These are phyloP conservation scores for Eimeria sp. DNA, from an alignment of 169 alveolate species.

Conservation along the genomic window DNA sequence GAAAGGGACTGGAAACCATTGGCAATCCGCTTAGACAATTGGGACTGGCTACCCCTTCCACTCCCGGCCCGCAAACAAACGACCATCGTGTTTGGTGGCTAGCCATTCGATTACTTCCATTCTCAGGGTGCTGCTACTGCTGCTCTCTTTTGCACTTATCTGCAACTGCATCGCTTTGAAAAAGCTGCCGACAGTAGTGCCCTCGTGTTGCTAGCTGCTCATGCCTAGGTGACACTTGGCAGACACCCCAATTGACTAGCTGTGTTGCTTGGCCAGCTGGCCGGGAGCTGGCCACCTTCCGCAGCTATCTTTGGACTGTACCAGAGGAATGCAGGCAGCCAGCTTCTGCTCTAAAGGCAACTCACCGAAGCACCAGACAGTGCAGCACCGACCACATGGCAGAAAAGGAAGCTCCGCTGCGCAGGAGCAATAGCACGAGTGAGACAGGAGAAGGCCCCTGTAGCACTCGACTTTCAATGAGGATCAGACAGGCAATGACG, in stretches of 20 bases:
- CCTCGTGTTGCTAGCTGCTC: neutral
- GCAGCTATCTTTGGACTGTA: neutral
- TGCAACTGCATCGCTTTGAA: constrained; percentile 39
- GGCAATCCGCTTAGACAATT: neutral
- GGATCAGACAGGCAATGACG: neutral
- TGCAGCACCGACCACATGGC: constrained; percentile 30
- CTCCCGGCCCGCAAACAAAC: too few relatives aligned
- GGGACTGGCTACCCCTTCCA: neutral
- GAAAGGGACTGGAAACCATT: neutral
- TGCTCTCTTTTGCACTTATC: neutral
- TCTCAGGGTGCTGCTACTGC: neutral
- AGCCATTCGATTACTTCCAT: neutral
- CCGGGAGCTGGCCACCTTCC: neutral
- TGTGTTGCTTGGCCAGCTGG: neutral
- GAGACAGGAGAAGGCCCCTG: constrained; percentile 49
- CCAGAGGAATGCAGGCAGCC: neutral
- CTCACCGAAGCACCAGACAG: constrained; percentile 40
- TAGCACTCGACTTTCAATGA: neutral
- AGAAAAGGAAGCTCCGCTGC: constrained; percentile 51
- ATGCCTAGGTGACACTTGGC: neutral
- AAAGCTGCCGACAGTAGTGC: neutral
- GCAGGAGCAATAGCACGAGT: constrained; percentile 40
- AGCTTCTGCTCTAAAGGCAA: neutral
- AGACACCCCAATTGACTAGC: neutral
- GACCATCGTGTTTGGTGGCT: neutral